Evolutionary conservation across 1,139 yeast genomes (phyloP), one percentile per base, ranked within the genome.

Genomic region (Lizanozyma gosingica): DNA sequence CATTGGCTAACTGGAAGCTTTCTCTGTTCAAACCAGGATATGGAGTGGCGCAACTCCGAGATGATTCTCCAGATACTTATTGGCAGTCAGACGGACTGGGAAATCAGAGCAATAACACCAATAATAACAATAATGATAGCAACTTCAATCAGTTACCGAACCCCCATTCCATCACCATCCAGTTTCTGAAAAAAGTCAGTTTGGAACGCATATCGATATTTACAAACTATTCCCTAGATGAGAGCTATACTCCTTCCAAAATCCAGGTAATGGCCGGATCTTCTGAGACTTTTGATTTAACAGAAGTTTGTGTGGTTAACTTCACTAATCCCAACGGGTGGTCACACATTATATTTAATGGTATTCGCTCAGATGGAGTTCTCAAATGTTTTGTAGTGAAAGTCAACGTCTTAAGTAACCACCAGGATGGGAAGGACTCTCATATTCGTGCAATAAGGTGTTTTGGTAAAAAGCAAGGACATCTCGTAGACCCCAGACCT

Each of bases 401-500:
- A 46, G 55, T 94, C 18, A 63, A 75, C n/a, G 73, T 94, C 18
- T 65, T 80, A 22, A 76, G 87, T 1, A 94, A 92, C 54, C 97
- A 88, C 53, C 97, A 90, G 55, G 92, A 87, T 56, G 99, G 99
- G 37, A 92, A 92, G 55, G 99, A 94, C 59, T 83, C 96, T 2
- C 97, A 88, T 57, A 68, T 94, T 4, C 61, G 98, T 40, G 84
- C 92, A 0, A 68, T 92, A 33, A 69, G 29, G 11, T 22, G 29
- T 22, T 22, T 22, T 22, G 29, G 29, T 22, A 22, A 22, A 11
- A 22, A 22, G 11, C 29, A 22, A 22, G 11, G 29, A 6, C 29
- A 6, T 22, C 9, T 22, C 6, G 6, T 11, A 22, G 29, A 22
- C 29, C 11, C 29, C 11, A 11, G 29, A 11, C 6, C 29, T 22